Percentiles rank a stretch among this genome's conserved stretches.
These are phyloP conservation scores for Abelmoschus esculentus DNA, from an alignment of 345 rosid species.

Conservation along the genomic window DNA sequence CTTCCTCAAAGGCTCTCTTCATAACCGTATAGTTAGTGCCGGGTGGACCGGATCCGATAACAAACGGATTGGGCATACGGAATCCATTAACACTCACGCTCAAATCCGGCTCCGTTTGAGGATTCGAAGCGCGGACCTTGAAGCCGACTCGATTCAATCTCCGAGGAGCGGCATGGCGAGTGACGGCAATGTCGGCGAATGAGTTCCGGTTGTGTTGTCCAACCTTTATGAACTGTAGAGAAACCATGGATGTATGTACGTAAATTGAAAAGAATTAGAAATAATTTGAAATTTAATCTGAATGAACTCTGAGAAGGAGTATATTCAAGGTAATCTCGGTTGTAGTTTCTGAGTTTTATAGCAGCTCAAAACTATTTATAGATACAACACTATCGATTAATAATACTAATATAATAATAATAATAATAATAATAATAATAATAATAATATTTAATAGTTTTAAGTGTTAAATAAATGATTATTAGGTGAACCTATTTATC, in stretches of 20 bases:
- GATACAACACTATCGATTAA: background rate
- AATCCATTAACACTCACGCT: constrained; percentile 81
- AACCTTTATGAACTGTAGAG: constrained; percentile 44
- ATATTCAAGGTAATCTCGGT: background rate
- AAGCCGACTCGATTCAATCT: constrained; percentile 38
- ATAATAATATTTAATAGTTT: too few relatives aligned
- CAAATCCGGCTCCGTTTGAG: constrained; percentile 64
- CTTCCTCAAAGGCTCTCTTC: constrained; percentile 96
- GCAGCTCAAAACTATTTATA: background rate
- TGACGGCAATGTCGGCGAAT: constrained; percentile 22
- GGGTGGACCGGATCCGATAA: constrained; percentile 96
- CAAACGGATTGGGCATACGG: constrained; percentile 84
- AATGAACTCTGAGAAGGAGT: background rate
- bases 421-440: too few relatives aligned
- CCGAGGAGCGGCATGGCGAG: constrained; percentile 21
- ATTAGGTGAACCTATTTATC: too few relatives aligned
- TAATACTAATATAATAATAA: too few relatives aligned
- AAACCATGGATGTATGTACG: constrained; percentile 34
- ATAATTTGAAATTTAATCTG: background rate
- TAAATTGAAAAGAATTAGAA: background rate
- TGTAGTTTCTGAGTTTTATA: background rate
- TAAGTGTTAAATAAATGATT: too few relatives aligned
- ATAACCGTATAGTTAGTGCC: constrained; percentile 96
- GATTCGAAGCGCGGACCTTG: constrained; percentile 36
- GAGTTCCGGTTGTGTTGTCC: constrained; percentile 26